Conservation (phyloP, 108 stramenopile species). For the Seminavis robusta region DNA sequence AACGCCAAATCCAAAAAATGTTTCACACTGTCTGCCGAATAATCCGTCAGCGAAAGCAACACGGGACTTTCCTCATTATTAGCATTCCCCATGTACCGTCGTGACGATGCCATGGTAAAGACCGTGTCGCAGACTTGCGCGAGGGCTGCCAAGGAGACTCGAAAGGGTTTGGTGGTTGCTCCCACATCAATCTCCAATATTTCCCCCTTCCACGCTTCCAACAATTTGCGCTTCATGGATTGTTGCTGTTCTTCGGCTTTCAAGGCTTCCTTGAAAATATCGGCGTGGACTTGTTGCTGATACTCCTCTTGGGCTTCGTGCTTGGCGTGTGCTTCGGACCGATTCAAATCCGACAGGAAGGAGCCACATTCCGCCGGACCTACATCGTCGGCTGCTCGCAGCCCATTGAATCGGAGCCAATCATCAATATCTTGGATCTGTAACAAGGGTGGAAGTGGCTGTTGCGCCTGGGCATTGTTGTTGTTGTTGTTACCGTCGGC, state of each 20-base stretch:
- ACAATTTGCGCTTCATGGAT: background rate
- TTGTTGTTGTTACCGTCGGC: background rate
- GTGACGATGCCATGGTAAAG: slow-evolving; percentile 14
- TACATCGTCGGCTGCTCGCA: slow-evolving; percentile 5
- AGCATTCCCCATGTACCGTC: slow-evolving; percentile 4
- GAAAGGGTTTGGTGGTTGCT: background rate
- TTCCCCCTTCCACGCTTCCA: background rate
- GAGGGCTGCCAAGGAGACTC: slow-evolving; percentile 1
- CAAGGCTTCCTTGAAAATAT: slow-evolving; percentile 14
- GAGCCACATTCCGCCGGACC: background rate
- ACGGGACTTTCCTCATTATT: background rate
- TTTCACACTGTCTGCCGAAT: slow-evolving; percentile 6
- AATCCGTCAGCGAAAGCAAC: background rate
- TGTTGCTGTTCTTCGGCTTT: background rate
- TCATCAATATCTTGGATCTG: slow-evolving; percentile 24
- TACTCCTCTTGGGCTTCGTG: slow-evolving; percentile 15
- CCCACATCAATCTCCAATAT: too few species aligned
- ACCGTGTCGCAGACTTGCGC: slow-evolving; percentile 15
- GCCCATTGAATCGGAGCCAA: slow-evolving; percentile 22
- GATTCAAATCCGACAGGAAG: slow-evolving; percentile 1
- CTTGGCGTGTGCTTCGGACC: too few species aligned
- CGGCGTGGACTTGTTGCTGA: slow-evolving; percentile 9
- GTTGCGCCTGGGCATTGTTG: background rate
- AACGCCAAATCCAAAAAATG: slow-evolving; percentile 4
- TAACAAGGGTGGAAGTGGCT: background rate